phyloP scores from a whole-genome alignment of 768 basidiomycete genomes.

The Termitomyces sp. region DNA sequence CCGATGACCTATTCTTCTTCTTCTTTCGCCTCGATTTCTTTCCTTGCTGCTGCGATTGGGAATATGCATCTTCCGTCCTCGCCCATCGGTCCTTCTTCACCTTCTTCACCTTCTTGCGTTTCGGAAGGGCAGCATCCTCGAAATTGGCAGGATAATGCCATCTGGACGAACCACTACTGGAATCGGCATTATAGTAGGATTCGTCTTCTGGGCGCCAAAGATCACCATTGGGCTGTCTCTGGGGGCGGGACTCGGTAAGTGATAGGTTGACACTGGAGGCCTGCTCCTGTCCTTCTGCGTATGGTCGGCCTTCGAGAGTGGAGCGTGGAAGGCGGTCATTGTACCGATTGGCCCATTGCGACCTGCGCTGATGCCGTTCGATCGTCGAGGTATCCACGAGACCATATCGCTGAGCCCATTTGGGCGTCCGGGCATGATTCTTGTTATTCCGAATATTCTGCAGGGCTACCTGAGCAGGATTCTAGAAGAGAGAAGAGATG shows the following conservation, averaged over 20 bases:
- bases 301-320: slow-evolving; percentile 62
- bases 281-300: slow-evolving; percentile 77
- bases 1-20: slow-evolving; percentile 51
- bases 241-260: slow-evolving; percentile 27
- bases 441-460: slow-evolving; percentile 97
- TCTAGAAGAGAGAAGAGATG: slow-evolving; percentile 6
- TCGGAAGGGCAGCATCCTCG: slow-evolving; percentile 46
- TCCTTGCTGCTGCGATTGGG: slow-evolving; percentile 43
- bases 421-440: slow-evolving; percentile 87
- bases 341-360: slow-evolving; percentile 85
- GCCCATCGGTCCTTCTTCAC: slow-evolving; percentile 88
- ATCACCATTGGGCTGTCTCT: slow-evolving; percentile 43
- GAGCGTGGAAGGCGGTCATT: slow-evolving; percentile 75
- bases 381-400: slow-evolving; percentile 80
- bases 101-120: slow-evolving; percentile 62
- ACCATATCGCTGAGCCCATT: slow-evolving; percentile 90
- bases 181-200: slow-evolving; percentile 55
- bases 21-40: slow-evolving; percentile 71
- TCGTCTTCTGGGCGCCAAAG: slow-evolving; percentile 79
- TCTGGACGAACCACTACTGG: slow-evolving; percentile 45
- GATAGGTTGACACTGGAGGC: slow-evolving; percentile 39
- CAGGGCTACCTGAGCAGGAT: slow-evolving; percentile 2
- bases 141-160: slow-evolving; percentile 91
- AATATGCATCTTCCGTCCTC: slow-evolving; percentile 81
- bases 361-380: slow-evolving; percentile 73